Evolutionary conservation across 306 rosid genomes (phyloP).

Genomic region (Quercus bicolor): DNA sequence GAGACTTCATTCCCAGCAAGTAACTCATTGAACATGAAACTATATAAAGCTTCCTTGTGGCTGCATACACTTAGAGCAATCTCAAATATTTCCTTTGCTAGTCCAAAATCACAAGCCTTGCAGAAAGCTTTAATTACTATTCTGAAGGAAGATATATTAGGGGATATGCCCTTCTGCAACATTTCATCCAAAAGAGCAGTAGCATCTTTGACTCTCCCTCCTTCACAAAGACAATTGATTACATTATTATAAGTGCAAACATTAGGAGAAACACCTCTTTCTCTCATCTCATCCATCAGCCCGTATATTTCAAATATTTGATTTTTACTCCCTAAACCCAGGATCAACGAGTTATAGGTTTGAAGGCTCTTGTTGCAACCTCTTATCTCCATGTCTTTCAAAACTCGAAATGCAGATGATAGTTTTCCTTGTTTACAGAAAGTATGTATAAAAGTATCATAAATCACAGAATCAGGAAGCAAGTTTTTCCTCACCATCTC

Average conservation of each 20-base stretch:
- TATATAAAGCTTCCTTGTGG: conserved; percentile 72
- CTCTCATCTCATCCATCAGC: conserved; percentile 91
- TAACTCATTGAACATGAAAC: conserved; percentile 80
- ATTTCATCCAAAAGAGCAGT: conserved; percentile 80
- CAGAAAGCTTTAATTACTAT: conserved; percentile 70
- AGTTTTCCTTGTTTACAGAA: conserved; percentile 82
- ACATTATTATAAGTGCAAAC: conserved; percentile 69
- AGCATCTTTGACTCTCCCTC: conserved; percentile 68
- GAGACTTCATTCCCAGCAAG: conserved; percentile 55
- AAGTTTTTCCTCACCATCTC: conserved; percentile 79
- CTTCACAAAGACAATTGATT: conserved; percentile 73
- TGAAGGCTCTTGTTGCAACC: conserved; percentile 84
- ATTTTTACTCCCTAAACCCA: conserved; percentile 63
- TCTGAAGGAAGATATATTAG: conserved; percentile 68
- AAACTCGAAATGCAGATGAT: conserved; percentile 85
- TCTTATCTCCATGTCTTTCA: conserved; percentile 94
- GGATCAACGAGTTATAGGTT: conserved; percentile 86
- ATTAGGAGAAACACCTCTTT: conserved; percentile 67
- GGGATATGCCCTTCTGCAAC: conserved; percentile 77
- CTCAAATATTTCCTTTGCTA: conserved; percentile 60
- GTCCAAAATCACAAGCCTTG: conserved; percentile 63
- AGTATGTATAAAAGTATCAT: conserved; percentile 54
- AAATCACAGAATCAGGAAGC: conserved; percentile 71
- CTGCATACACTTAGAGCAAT: conserved; percentile 61
- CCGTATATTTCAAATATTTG: conserved; percentile 90